These are phyloP conservation scores for Coniochaeta sp. DNA, from an alignment of 2,329 filamentous ascomycete species.

Conservation along the genomic window DNA sequence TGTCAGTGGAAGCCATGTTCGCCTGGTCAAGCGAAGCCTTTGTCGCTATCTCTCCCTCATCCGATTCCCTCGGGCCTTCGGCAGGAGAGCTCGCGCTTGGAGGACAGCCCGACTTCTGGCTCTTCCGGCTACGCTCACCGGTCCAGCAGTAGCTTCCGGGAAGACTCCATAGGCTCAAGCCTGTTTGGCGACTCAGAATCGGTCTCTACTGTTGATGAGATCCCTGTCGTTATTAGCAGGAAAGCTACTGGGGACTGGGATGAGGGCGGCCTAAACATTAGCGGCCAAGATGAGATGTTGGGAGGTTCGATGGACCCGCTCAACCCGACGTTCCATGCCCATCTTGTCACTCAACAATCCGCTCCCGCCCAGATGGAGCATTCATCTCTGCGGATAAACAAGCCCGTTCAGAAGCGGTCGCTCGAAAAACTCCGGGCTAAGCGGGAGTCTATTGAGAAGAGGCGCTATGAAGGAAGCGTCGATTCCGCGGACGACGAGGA, in stretches of 20 bases:
- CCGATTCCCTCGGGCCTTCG: constrained; percentile 58
- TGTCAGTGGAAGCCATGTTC: constrained; percentile 88
- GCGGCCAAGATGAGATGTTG: constrained; percentile 45
- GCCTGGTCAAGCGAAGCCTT: constrained; percentile 29
- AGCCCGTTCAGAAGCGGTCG: constrained; percentile 50
- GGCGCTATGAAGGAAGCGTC: constrained; percentile 60
- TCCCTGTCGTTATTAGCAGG: constrained; percentile 66
- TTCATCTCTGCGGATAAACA: constrained; percentile 34
- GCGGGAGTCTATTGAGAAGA: constrained; percentile 67
- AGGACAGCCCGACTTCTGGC: constrained; percentile 78
- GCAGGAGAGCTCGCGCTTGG: constrained; percentile 53
- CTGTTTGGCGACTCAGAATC: constrained; percentile 83
- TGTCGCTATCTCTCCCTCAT: constrained; percentile 38
- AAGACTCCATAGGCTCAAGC: constrained; percentile 83
- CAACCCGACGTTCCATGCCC: constrained; percentile 34
- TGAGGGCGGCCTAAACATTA: constrained; percentile 71
- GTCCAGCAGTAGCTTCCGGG: constrained; percentile 69
- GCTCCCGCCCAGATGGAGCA: constrained; percentile 56
- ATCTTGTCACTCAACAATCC: constrained; percentile 53
- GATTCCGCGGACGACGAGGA: constrained; percentile 95
- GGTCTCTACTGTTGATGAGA: constrained; percentile 62
- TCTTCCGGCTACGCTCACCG: constrained; percentile 64
- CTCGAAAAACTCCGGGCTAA: constrained; percentile 68
- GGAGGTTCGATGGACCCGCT: constrained; percentile 23
- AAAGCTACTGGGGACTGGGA: constrained; percentile 73